Percentiles rank a stretch among this genome's conserved stretches.
These are phyloP conservation scores for Tubosaeta brunneosetosa DNA, from an alignment of 768 basidiomycete species.

Conservation along the genomic window DNA sequence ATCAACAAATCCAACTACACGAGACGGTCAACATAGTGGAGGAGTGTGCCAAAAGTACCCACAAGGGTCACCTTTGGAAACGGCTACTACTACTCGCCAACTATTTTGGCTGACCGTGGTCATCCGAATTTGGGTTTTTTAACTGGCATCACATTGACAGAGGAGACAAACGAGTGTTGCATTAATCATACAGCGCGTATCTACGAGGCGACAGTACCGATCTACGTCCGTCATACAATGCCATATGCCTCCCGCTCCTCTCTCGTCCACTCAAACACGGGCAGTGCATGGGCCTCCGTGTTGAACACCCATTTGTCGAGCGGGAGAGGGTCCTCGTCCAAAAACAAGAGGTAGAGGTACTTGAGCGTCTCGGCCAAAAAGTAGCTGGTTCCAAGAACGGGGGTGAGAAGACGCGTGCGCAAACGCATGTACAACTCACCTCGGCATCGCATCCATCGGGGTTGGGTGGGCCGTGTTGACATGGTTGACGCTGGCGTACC, in stretches of 20 bases:
- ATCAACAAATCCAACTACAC: neutral
- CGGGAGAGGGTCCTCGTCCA: conserved; percentile 53
- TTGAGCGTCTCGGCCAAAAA: conserved; percentile 62
- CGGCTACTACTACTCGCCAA: no score
- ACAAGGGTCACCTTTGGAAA: no score
- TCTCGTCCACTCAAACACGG: conserved; percentile 62
- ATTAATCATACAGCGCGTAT: neutral
- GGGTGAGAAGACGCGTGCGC: neutral
- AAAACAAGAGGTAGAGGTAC: conserved; percentile 69
- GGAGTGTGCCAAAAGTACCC: no score
- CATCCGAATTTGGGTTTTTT: no score
- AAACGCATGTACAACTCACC: conserved; percentile 37
- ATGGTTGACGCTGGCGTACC: conserved; percentile 53
- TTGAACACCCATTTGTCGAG: conserved; percentile 57
- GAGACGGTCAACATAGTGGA: no score
- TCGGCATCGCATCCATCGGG: conserved; percentile 63
- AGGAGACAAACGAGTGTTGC: neutral
- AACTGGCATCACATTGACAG: neutral
- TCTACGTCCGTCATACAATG: conserved; percentile 2
- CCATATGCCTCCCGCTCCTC: conserved; percentile 47
- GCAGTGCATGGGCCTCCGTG: conserved; percentile 73
- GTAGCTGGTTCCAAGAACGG: conserved; percentile 31
- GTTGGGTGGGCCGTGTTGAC: conserved; percentile 40
- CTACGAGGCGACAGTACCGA: neutral
- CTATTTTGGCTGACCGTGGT: no score